Conservation (phyloP, 2,329 filamentous ascomycete genomes). For the Parafenestella ontariensis region DNA sequence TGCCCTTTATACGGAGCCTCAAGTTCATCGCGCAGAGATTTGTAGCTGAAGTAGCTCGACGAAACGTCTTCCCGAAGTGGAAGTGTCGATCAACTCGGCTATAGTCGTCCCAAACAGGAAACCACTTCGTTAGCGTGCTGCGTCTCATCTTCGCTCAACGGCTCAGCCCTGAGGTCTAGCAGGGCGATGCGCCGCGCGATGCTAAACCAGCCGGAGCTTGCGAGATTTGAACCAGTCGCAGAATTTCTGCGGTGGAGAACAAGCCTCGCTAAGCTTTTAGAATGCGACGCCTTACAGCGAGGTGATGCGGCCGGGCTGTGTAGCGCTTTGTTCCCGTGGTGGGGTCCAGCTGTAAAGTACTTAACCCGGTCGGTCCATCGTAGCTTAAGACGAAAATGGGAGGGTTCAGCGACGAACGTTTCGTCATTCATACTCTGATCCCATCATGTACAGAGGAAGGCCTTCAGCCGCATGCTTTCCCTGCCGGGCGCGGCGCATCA, state of each 20-base stretch:
- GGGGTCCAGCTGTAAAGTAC: too few species aligned
- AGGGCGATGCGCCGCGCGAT: too few species aligned
- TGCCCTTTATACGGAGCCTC: background rate
- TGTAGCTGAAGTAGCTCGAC: background rate
- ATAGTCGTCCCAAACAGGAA: slow-evolving; percentile 1
- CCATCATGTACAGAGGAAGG: slow-evolving; percentile 5
- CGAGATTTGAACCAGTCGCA: background rate
- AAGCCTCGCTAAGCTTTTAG: slow-evolving; percentile 16
- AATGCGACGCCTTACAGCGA: background rate
- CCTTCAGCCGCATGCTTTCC: slow-evolving; percentile 15
- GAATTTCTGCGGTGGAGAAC: background rate
- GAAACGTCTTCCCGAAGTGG: background rate
- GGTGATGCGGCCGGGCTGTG: background rate
- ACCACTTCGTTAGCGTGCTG: slow-evolving; percentile 6
- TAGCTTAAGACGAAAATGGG: slow-evolving; percentile 5
- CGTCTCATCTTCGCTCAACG: background rate
- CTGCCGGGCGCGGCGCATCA: slow-evolving; percentile 22
- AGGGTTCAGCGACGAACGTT: background rate
- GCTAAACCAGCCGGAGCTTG: background rate
- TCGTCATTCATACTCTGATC: background rate
- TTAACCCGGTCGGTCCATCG: background rate
- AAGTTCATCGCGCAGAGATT: background rate
- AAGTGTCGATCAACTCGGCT: slow-evolving; percentile 1
- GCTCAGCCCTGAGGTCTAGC: too few species aligned
- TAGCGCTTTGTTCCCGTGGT: background rate